A percentile compares a stretch with the other conserved stretches of the same genome.
Evolutionary conservation across 306 rosid genomes (phyloP).

Genomic region (Glycine latifolia): DNA sequence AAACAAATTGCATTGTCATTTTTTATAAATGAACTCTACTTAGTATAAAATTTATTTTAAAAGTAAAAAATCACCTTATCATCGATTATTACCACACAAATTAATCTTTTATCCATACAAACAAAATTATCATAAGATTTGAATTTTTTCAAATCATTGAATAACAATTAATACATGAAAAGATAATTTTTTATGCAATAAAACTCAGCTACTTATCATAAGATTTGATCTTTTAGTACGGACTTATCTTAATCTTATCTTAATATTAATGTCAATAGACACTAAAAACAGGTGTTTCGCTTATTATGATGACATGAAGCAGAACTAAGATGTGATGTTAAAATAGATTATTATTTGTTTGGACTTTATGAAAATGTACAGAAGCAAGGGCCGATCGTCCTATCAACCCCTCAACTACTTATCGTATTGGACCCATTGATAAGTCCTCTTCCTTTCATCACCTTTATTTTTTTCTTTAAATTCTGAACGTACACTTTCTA

Average conservation of each 20-base stretch:
- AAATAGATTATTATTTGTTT: neutral
- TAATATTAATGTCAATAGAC: neutral
- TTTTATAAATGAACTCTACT: too few species aligned
- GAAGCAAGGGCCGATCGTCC: constrained; percentile 50
- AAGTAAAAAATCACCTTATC: too few species aligned
- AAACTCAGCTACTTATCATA: too few species aligned
- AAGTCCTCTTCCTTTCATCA: constrained; percentile 35
- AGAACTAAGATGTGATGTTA: neutral
- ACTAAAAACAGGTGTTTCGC: too few species aligned
- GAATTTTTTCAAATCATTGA: neutral
- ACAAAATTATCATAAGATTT: neutral
- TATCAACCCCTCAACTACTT: constrained; percentile 53
- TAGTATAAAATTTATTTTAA: too few species aligned
- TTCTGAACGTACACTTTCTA: too few species aligned
- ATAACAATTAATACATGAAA: neutral
- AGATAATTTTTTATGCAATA: neutral
- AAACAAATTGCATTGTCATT: too few species aligned
- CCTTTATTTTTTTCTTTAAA: neutral
- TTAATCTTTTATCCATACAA: too few species aligned
- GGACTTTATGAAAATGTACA: neutral
- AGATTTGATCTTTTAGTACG: too few species aligned
- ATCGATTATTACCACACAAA: too few species aligned
- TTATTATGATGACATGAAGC: neutral
- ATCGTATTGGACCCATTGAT: constrained; percentile 57
- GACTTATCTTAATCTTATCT: neutral